Evolutionary conservation across 345 rosid species (phyloP), one percentile per base, ranked within the genome.

Genomic region (Eucalyptus sp.): DNA sequence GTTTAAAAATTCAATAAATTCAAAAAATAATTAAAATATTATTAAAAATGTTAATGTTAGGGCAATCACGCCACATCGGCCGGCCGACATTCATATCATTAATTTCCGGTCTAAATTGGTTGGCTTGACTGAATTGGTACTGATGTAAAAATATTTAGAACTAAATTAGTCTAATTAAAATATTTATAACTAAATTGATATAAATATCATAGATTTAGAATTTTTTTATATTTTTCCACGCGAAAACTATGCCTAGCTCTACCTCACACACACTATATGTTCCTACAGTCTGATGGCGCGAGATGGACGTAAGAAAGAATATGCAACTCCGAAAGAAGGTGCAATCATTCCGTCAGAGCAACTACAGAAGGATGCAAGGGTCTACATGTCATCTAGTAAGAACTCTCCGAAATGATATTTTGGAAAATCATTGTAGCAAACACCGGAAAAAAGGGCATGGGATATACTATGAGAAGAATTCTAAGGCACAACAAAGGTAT

Each of bases 1-100:
- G 2, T 52, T 52, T 52, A 18, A 52, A 52, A 20, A 8, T 52
- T 52, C 1, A 3, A 52, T 0, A 18, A 52, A 52, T 52, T 7
- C 9, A 7, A 52, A 18, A 50, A 7, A 52, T 7, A 1, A 18
- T 7, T 20, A 52, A 52, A 0, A 52, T 52, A 18, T 52, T 52
- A 52, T 52, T 52, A 0, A 52, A 52, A 52, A 52, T 52, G 24
- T 7, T 0, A 3, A 0, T 5, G 1, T 52, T 18, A 52, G 4
- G 0, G 0, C 1, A 52, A 1, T 18, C 2, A 0, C 2, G 0
- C 58, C 0, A 52, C 10, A 7, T 52, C 1, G 10, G 0, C 1
- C 1, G 0, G 2, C 1, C 4, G 2, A 52, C 2, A 0, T 18
- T 52, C 24, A 52, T 0, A 0, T 52, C 10, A 52, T 52, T 52